Conservation (phyloP, 768 basidiomycete species). For the Boletus rubescentipes region DNA sequence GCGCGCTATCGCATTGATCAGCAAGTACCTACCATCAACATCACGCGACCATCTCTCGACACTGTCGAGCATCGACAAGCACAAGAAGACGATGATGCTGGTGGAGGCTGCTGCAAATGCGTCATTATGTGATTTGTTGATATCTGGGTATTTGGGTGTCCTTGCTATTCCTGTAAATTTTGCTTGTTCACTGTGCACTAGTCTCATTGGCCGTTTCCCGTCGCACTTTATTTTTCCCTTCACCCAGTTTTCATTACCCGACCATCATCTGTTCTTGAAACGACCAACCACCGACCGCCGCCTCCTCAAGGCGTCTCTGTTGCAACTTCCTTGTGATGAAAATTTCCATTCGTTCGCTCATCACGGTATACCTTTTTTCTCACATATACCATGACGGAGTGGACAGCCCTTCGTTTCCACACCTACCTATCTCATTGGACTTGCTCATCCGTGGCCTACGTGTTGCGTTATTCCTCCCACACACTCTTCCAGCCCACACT, state of each 20-base stretch:
- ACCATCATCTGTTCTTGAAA: conserved; percentile 12
- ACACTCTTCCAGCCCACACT: conserved; percentile 15
- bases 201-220: conserved; percentile 6
- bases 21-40: conserved; percentile 33
- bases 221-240: neutral
- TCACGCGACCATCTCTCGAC: conserved; percentile 32
- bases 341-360: conserved; percentile 11
- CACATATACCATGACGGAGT: conserved; percentile 23
- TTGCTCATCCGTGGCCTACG: conserved; percentile 11
- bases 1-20: conserved; percentile 45
- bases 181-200: conserved; percentile 26
- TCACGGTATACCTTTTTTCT: conserved; percentile 23
- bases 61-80: conserved; percentile 26
- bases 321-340: conserved; percentile 14
- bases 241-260: conserved; percentile 1
- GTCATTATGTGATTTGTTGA: conserved; percentile 68
- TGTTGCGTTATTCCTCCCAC: conserved; percentile 7
- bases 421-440: conserved; percentile 15
- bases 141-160: conserved; percentile 22
- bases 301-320: conserved; percentile 2
- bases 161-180: conserved; percentile 20
- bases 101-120: conserved; percentile 72
- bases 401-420: conserved; percentile 21
- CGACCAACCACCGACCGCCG: conserved; percentile 13
- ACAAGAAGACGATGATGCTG: conserved; percentile 46